Conservation (phyloP, 257 asterid species). For the Solanum chmielewskii region DNA sequence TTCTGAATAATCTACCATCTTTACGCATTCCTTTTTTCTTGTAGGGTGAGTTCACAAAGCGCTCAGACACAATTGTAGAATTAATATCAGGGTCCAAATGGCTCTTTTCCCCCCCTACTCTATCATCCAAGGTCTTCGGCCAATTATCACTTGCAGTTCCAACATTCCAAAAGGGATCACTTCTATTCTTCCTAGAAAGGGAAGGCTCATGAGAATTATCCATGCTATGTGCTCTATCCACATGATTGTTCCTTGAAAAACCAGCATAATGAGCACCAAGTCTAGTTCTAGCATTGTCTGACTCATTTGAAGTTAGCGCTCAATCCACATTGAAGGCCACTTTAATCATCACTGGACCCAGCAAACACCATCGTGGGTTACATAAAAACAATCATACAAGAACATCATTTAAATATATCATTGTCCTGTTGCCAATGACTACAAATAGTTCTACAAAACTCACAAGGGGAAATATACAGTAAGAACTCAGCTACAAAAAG, state of each 20-base stretch:
- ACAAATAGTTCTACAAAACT: neutral
- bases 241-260: constrained; percentile 12
- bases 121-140: constrained; percentile 16
- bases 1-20: constrained; percentile 15
- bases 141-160: constrained; percentile 15
- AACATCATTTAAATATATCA: neutral
- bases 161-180: constrained; percentile 8
- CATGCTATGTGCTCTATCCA: constrained; percentile 12
- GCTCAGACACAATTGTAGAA: constrained; percentile 17
- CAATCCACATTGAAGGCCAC: no score
- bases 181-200: constrained; percentile 10
- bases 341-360: neutral
- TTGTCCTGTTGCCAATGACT: neutral
- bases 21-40: constrained; percentile 13
- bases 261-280: constrained; percentile 10
- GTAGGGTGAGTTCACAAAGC: constrained; percentile 8
- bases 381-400: constrained; percentile 15
- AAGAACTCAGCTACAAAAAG: neutral
- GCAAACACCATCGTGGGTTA: constrained; percentile 26
- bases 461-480: neutral
- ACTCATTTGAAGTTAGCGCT: neutral
- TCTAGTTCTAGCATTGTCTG: constrained; percentile 5
- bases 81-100: constrained; percentile 10
- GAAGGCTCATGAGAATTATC: constrained; percentile 1
- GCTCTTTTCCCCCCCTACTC: constrained; percentile 18